Conservation (phyloP, 495 filamentous ascomycete genomes). For the Xylaria telfairii region DNA sequence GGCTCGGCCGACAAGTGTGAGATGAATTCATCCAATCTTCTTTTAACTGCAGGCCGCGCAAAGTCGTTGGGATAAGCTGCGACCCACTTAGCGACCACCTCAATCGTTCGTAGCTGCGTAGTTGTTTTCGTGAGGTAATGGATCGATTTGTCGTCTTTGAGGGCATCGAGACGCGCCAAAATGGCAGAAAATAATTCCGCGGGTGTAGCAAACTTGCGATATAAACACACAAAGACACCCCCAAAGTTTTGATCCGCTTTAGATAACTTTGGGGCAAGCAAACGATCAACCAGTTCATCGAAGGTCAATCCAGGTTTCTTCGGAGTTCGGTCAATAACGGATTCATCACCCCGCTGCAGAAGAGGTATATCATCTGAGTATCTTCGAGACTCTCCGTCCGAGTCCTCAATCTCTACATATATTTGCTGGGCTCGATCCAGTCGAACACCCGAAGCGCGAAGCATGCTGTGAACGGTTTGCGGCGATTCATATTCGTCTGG, state of each 20-base stretch:
- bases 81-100: conserved; percentile 87
- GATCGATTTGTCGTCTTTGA: conserved; percentile 65
- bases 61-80: conserved; percentile 93
- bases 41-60: conserved; percentile 76
- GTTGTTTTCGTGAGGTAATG: conserved; percentile 71
- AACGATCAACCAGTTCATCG: conserved; percentile 86
- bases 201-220: conserved; percentile 90
- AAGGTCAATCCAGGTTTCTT: conserved; percentile 72
- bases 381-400: conserved; percentile 58
- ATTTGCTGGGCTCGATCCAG: conserved; percentile 49
- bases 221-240: conserved; percentile 88
- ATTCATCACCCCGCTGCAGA: conserved; percentile 61
- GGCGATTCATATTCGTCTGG: conserved; percentile 45
- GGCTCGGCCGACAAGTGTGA: conserved; percentile 68
- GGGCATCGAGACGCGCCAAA: conserved; percentile 72
- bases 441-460: conserved; percentile 52
- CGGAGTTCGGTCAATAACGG: conserved; percentile 51
- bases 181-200: conserved; percentile 75
- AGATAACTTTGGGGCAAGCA: conserved; percentile 80
- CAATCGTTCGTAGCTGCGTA: conserved; percentile 81
- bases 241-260: conserved; percentile 85
- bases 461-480: conserved; percentile 51
- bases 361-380: conserved; percentile 68
- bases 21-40: conserved; percentile 74
- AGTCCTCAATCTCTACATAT: conserved; percentile 66